Evolutionary conservation across 139 green algal species (phyloP), one percentile per base, ranked within the genome.

Genomic region (Parachlorella kessleri): DNA sequence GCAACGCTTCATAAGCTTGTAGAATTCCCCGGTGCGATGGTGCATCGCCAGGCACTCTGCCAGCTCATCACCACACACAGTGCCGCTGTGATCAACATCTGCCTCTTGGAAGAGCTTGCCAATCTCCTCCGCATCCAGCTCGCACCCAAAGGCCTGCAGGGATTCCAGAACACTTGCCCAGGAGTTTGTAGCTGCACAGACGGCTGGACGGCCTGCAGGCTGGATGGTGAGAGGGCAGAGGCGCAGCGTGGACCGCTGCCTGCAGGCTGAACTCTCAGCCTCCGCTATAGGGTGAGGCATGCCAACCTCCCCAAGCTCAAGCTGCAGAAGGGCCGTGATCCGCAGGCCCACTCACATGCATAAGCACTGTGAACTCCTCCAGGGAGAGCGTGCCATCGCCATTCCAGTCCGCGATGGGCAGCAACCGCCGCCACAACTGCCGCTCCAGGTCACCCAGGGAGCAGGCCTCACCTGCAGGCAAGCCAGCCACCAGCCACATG

Each of bases 351-450:
- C n/a, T n/a, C n/a, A n/a, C n/a, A n/a, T n/a, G n/a, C n/a, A n/a
- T n/a, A n/a, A 89, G 40, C 18, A 65, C 23, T 26, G 35, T 42
- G 14, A 89, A 88, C 40, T 89, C 85, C 6, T 78, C 53, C 6
- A 55, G 23, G 33, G 32, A 41, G 32, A 89, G 73, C 30, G 14
- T 37, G 33, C 78, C 72, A 18, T 89, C 73, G 14, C 75, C 82
- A 66, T 86, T 67, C 4, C 86, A 48, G 48, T 89, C 85, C 4
- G 79, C 82, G 7, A 89, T 59, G 36, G 65, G 30, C 42, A 89
- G 78, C 59, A 89, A 59, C 28, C 75, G 70, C 8, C 70, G 55
- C 85, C 85, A 89, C n/a, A 89, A 55, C 69, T 88, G 85, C 84
- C 71, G 54, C 48, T 88, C 85, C 23, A 89, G 42, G 38, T 63